Conservation (phyloP, 805 yeast genomes). For the Schwanniomyces yamadae region DNA sequence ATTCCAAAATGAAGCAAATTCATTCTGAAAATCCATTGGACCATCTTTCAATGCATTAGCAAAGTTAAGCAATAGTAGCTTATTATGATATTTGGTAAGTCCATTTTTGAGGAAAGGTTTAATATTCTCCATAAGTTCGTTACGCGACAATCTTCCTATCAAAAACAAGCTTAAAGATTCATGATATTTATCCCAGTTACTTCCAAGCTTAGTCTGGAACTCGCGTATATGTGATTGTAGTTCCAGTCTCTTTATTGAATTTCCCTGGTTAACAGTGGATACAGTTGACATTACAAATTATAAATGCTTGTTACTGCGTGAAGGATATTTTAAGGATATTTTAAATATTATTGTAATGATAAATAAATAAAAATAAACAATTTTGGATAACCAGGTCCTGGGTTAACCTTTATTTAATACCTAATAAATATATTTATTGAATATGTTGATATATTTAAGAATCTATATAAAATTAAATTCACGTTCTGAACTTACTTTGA, state of each 20-base stretch:
- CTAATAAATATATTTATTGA: no score
- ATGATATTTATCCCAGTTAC: constrained; percentile 84
- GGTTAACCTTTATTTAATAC: no score
- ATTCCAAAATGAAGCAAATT: constrained; percentile 45
- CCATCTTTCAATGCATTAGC: constrained; percentile 82
- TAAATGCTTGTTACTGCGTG: background rate
- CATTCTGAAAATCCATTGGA: constrained; percentile 54
- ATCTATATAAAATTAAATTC: no score
- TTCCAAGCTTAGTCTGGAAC: constrained; percentile 71
- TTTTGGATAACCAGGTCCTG: no score
- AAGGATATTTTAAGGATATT: background rate
- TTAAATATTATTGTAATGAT: background rate
- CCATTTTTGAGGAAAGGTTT: constrained; percentile 49
- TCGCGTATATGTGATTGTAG: constrained; percentile 58
- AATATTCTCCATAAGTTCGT: constrained; percentile 64
- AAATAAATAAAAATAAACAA: background rate
- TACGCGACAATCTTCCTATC: constrained; percentile 74
- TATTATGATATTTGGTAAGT: constrained; percentile 72
- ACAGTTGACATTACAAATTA: constrained; percentile 5
- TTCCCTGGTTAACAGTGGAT: constrained; percentile 4
- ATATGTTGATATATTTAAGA: no score
- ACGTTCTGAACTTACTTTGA: no score
- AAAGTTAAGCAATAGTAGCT: constrained; percentile 72
- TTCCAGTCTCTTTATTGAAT: constrained; percentile 27
- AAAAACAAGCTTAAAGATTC: constrained; percentile 73